phyloP scores from a whole-genome alignment of 106 monocot species.

The Apostasia ramifera region DNA sequence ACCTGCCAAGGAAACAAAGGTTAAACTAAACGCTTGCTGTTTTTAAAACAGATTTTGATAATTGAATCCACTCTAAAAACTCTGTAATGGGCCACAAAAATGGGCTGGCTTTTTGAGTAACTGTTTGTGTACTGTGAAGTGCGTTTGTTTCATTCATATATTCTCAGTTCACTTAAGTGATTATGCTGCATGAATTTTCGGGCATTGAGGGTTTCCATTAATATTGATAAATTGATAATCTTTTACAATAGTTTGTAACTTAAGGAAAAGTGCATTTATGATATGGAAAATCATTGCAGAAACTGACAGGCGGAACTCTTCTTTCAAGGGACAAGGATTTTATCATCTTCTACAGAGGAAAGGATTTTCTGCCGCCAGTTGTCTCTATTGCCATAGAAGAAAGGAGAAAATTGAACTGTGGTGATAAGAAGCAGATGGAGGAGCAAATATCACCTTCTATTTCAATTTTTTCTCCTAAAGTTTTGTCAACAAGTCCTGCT shows the following conservation, averaged over 20 bases:
- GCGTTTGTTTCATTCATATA: no score
- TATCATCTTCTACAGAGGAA: conserved; percentile 90
- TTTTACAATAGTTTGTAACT: no score
- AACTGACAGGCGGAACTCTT: conserved; percentile 84
- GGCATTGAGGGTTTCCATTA: no score
- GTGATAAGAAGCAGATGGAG: conserved; percentile 16
- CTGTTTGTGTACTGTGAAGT: no score
- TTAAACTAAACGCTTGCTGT: no score
- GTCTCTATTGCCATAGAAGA: conserved; percentile 84
- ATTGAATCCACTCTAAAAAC: no score
- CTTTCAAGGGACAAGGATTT: conserved; percentile 84
- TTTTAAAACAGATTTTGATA: no score
- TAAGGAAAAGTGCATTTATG: background rate
- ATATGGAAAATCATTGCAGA: conserved; percentile 34
- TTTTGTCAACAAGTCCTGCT: background rate
- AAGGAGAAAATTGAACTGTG: conserved; percentile 46
- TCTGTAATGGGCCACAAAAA: no score
- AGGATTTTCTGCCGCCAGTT: conserved; percentile 89
- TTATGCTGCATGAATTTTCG: background rate
- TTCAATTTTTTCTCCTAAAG: background rate
- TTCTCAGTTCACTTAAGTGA: background rate
- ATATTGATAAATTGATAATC: no score
- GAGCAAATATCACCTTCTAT: conserved; percentile 2
- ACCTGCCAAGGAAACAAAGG: no score
- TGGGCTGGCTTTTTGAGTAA: no score